A percentile compares a stretch with the other conserved stretches of the same genome.
Evolutionary conservation across 768 basidiomycete genomes (phyloP).

Genomic region (Leccinum truebloodii): DNA sequence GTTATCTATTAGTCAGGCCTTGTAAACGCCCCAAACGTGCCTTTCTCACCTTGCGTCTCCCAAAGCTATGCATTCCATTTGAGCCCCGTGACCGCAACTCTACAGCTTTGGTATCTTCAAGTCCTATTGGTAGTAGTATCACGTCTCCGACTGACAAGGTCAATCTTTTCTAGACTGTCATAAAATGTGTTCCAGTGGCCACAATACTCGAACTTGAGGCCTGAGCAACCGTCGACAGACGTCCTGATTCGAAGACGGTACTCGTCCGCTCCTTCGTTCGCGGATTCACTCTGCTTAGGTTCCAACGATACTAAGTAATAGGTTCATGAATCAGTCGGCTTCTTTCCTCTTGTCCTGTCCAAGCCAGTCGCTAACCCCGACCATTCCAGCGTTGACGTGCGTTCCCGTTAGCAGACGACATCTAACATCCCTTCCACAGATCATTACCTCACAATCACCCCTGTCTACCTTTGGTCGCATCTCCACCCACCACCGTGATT

Average conservation of each 20-base stretch:
- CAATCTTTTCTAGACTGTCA: not conserved
- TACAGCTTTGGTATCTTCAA: not conserved
- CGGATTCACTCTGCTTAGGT: too few species aligned
- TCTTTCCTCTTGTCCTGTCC: too few species aligned
- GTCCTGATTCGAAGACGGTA: not conserved
- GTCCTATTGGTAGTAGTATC: slow-evolving; percentile 11
- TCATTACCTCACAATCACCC: not conserved
- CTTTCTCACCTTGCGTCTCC: slow-evolving; percentile 6
- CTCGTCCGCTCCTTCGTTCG: too few species aligned
- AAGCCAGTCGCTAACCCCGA: too few species aligned
- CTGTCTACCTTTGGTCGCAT: not conserved
- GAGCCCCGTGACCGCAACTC: not conserved
- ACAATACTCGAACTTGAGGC: not conserved
- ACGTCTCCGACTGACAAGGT: slow-evolving; percentile 1
- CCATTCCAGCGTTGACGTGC: not conserved
- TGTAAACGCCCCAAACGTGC: slow-evolving; percentile 22
- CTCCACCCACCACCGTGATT: not conserved
- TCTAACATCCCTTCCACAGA: not conserved
- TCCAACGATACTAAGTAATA: too few species aligned
- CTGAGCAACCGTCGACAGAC: not conserved
- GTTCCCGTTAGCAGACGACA: slow-evolving; percentile 4
- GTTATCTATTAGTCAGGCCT: slow-evolving; percentile 10
- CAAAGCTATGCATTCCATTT: slow-evolving; percentile 5
- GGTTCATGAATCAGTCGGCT: too few species aligned
- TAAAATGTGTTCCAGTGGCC: not conserved